Base-by-base conservation (phyloP, 2,329 filamentous ascomycete genomes). In the Fusarium circinatum region DNA sequence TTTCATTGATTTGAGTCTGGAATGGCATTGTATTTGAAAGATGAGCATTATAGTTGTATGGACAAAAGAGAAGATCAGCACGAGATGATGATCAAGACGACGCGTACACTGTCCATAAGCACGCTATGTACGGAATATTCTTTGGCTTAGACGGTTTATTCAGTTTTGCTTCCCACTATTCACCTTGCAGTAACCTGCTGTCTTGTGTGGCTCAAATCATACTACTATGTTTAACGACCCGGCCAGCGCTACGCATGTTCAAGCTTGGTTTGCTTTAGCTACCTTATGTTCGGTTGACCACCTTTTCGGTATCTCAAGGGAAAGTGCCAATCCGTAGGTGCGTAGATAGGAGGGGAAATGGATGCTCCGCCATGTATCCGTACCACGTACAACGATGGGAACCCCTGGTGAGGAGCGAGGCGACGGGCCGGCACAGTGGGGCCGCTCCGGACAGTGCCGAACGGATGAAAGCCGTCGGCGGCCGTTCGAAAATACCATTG, bases 11-110 rank as follows among this genome's bases (percentile, higher is more conserved):
- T 76, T 76, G 63, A 65, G 66, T 73, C 76, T 73, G 71, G 75
- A 74, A 67, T 70, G 66, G 73, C 56, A 76, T 73, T 76, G 63
- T 70, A 76, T 76, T 78, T 76, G 56, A 68, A 76, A 69, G 73
- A 69, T 15, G 55, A 66, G 65, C 51, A 69, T 63, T 42, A 68
- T 41, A 34, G 47, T 63, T 65, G 63, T 49, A 48, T 61, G 36
- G 38, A 55, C 18, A 47, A 17, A 34, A 54, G 28, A 55, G 42
- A 42, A 63, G 49, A 52, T 61, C 59, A 45, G 36, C 60, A 65
- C 59, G 63, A 58, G 59, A 49, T 56, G 60, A 61, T 73, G 74
- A 75, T 65, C 48, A 65, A 64, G 63, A 68, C 57, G 57, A 67
- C 57, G 59, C 52, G 72, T 41, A 63, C 63, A 63, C 65, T 39